These are phyloP conservation scores for Floccularia luteovirens DNA, from an alignment of 768 basidiomycete species.

Conservation along the genomic window DNA sequence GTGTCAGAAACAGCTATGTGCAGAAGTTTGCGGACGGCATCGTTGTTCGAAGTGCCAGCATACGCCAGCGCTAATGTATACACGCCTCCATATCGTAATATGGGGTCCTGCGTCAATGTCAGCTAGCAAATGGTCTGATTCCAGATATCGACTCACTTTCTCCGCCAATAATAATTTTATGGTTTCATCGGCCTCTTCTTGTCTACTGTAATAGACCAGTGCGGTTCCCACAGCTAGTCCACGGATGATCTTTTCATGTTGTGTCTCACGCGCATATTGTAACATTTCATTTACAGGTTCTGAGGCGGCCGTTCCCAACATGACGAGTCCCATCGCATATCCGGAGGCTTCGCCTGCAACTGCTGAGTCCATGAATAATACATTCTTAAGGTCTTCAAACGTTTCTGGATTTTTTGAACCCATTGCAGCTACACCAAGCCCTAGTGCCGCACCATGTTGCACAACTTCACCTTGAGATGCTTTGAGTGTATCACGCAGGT, in stretches of 20 bases:
- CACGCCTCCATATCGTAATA: slow-evolving; percentile 95
- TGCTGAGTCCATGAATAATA: slow-evolving; percentile 90
- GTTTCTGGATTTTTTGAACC: slow-evolving; percentile 83
- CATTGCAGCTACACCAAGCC: slow-evolving; percentile 94
- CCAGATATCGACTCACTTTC: slow-evolving; percentile 48
- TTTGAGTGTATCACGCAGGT: slow-evolving; percentile 76
- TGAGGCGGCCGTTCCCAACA: slow-evolving; percentile 87
- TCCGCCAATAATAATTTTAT: slow-evolving; percentile 74
- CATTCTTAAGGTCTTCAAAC: slow-evolving; percentile 86
- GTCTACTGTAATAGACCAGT: slow-evolving; percentile 86
- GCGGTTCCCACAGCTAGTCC: slow-evolving; percentile 90
- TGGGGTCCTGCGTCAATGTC: slow-evolving; percentile 66
- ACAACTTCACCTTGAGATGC: slow-evolving; percentile 77
- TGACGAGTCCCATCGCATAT: slow-evolving; percentile 95
- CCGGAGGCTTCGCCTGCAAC: slow-evolving; percentile 95
- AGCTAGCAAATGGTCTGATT: neutral
- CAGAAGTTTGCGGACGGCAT: slow-evolving; percentile 83
- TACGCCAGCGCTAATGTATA: slow-evolving; percentile 96
- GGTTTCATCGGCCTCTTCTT: slow-evolving; percentile 87
- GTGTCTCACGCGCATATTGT: slow-evolving; percentile 92
- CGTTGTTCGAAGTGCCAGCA: slow-evolving; percentile 92
- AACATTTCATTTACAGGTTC: slow-evolving; percentile 90
- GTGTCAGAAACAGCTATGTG: slow-evolving; percentile 99
- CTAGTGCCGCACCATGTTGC: slow-evolving; percentile 95
- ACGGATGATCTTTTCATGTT: slow-evolving; percentile 98